Percentiles rank a stretch among this genome's conserved stretches.
These are phyloP conservation scores for Symmetrospora coprosmae DNA, from an alignment of 768 basidiomycete species.

Conservation along the genomic window DNA sequence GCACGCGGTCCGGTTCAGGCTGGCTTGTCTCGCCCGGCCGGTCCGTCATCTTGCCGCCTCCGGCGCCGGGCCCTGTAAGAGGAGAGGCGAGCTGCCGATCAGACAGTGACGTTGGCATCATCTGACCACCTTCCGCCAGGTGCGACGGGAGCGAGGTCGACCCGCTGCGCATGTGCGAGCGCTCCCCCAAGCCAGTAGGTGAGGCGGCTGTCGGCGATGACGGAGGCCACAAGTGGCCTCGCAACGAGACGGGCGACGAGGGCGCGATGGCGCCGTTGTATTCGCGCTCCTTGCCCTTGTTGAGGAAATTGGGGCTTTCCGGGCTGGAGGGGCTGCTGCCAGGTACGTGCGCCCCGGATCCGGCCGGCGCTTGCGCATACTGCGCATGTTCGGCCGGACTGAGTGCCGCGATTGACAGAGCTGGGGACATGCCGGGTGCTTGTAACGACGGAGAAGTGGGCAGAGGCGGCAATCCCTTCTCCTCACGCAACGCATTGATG, in stretches of 20 bases:
- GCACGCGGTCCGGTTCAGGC: constrained; percentile 41
- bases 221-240: neutral
- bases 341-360: neutral
- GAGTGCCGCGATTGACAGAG: too few relatives aligned
- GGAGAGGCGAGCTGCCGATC: neutral
- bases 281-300: constrained; percentile 8
- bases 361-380: neutral
- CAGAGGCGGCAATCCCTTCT: too few relatives aligned
- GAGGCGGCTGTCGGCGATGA: neutral
- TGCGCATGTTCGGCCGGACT: neutral
- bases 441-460: too few relatives aligned
- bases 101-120: neutral
- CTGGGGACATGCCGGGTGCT: too few relatives aligned
- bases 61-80: neutral
- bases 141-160: neutral
- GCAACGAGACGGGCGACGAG: neutral
- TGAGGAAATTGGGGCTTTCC: neutral
- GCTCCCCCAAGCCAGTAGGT: neutral
- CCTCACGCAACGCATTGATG: constrained; percentile 3
- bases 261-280: neutral
- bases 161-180: neutral
- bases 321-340: neutral
- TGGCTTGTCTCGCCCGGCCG: neutral
- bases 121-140: neutral
- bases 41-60: neutral